These are phyloP conservation scores for Pichia scutulata DNA, from an alignment of 805 yeast species.

Conservation along the genomic window DNA sequence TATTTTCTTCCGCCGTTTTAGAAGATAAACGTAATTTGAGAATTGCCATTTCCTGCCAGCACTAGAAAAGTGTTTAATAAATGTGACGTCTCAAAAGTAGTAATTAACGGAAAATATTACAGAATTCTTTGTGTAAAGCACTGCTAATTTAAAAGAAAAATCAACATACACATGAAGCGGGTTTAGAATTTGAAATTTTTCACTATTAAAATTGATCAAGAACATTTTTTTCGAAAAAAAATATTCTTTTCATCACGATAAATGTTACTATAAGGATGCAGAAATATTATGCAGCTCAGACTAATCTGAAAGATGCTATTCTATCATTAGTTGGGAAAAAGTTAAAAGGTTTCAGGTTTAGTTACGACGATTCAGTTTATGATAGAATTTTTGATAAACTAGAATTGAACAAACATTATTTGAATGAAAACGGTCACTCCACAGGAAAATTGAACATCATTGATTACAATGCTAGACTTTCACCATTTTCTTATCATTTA, in stretches of 20 bases:
- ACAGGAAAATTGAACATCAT: conserved; percentile 38
- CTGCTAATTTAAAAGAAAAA: background rate
- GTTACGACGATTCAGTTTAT: conserved; percentile 14
- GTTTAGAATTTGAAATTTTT: background rate
- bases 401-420: conserved; percentile 30
- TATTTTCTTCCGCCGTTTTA: conserved; percentile 6
- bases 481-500: conserved; percentile 55
- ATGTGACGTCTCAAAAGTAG: background rate
- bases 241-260: background rate
- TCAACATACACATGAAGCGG: background rate
- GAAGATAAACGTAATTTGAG: conserved; percentile 4
- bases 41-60: conserved; percentile 1
- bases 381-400: conserved; percentile 40
- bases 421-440: conserved; percentile 19
- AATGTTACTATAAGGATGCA: conserved; percentile 7
- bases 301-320: conserved; percentile 5
- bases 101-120: no score
- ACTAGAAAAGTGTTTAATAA: background rate
- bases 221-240: background rate
- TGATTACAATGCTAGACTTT: conserved; percentile 54
- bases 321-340: background rate
- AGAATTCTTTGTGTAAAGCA: no score
- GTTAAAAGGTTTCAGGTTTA: conserved; percentile 9
- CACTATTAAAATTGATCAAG: no score
- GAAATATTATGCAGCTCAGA: conserved; percentile 8